A percentile compares a stretch with the other conserved stretches of the same genome.
phyloP scores from a whole-genome alignment of 345 rosid genomes.

The Laguncularia racemosa region DNA sequence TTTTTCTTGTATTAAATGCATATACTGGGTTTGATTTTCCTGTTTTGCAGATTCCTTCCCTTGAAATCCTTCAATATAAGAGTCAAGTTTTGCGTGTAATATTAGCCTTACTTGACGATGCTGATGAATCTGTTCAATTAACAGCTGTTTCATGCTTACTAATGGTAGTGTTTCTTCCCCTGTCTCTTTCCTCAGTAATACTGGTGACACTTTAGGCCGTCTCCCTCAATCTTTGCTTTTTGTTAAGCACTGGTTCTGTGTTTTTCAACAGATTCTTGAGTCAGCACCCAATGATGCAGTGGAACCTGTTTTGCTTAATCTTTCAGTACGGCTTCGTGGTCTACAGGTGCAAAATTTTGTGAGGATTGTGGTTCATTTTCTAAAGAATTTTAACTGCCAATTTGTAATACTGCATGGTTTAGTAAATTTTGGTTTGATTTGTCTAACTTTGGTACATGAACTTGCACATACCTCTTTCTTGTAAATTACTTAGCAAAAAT shows the following conservation, averaged over 20 bases:
- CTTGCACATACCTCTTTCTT: background rate
- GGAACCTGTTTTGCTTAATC: slow-evolving; percentile 75
- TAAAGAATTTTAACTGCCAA: too few species aligned
- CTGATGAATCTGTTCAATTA: slow-evolving; percentile 79
- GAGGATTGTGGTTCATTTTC: too few species aligned
- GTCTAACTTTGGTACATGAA: too few species aligned
- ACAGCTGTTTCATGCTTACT: slow-evolving; percentile 87
- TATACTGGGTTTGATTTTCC: background rate
- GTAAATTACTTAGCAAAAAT: too few species aligned
- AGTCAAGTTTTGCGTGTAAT: slow-evolving; percentile 82
- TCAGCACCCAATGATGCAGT: slow-evolving; percentile 77
- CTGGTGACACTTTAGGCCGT: background rate
- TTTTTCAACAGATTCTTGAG: slow-evolving; percentile 51
- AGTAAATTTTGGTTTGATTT: too few species aligned
- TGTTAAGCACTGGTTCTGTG: background rate
- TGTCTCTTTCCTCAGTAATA: background rate
- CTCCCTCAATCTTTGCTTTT: background rate
- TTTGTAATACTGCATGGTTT: background rate
- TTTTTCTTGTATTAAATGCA: background rate
- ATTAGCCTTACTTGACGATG: slow-evolving; percentile 84
- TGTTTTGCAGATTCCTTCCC: slow-evolving; percentile 65
- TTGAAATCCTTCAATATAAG: slow-evolving; percentile 64
- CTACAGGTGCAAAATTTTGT: slow-evolving; percentile 48
- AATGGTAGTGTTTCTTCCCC: slow-evolving; percentile 35
- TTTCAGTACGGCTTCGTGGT: slow-evolving; percentile 81